Evolutionary conservation across 1,139 yeast species (phyloP).

Genomic region (Protomyces lactucae-debilis): DNA sequence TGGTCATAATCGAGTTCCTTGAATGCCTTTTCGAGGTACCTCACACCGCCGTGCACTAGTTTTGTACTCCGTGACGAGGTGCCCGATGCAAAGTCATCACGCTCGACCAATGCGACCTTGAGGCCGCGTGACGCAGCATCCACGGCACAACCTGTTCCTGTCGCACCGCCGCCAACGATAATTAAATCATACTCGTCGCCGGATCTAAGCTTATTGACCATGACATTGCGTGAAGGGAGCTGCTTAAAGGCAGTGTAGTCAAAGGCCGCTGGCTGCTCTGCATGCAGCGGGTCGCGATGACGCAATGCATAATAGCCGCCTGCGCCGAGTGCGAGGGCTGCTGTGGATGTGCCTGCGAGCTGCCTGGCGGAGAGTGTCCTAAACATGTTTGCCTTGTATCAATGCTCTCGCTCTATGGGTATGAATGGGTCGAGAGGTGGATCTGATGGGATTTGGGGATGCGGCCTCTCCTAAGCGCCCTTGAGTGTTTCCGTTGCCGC

Average conservation of each 20-base stretch:
- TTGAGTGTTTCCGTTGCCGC: too few species aligned
- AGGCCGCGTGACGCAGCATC: constrained; percentile 90
- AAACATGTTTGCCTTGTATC: neutral
- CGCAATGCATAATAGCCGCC: constrained; percentile 14
- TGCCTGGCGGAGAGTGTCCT: neutral
- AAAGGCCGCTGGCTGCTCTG: constrained; percentile 13
- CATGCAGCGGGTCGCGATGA: constrained; percentile 16
- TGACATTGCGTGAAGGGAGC: constrained; percentile 16
- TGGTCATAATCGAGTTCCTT: constrained; percentile 72
- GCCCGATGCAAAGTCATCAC: constrained; percentile 84
- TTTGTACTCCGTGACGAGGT: constrained; percentile 94
- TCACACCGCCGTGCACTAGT: constrained; percentile 96
- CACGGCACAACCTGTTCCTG: constrained; percentile 88
- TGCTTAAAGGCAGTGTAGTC: constrained; percentile 15
- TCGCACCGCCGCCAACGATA: constrained; percentile 93
- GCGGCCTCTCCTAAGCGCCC: too few species aligned
- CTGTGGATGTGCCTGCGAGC: constrained; percentile 9
- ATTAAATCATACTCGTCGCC: constrained; percentile 58
- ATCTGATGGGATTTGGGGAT: too few species aligned
- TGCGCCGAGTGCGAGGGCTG: constrained; percentile 8
- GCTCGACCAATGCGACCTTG: constrained; percentile 80
- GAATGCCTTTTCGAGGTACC: constrained; percentile 91
- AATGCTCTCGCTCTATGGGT: too few species aligned
- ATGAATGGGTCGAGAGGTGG: too few species aligned
- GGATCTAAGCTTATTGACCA: constrained; percentile 11